Percentiles rank a stretch among this genome's conserved stretches.
phyloP scores from a whole-genome alignment of 1,284 basidiomycete genomes.

The Tranzscheliella williamsii region DNA sequence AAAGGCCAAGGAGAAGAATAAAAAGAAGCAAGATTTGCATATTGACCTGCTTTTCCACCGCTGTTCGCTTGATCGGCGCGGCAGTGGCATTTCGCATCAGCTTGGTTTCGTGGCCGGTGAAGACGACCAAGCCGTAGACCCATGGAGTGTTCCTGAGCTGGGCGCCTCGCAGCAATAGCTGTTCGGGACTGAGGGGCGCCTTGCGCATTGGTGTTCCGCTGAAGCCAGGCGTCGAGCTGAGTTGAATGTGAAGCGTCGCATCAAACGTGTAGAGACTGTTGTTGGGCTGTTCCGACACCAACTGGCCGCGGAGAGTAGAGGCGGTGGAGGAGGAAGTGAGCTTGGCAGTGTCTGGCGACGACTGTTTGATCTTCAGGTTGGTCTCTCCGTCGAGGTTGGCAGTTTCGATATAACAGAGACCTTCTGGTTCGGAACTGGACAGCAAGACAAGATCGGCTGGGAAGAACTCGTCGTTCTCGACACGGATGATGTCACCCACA shows the following conservation, averaged over 20 bases:
- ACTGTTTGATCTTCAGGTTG: conserved; percentile 98
- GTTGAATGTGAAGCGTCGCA: conserved; percentile 68
- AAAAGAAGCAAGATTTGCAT: conserved; percentile 96
- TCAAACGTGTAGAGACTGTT: conserved; percentile 97
- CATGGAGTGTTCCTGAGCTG: conserved; percentile 96
- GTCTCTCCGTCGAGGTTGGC: conserved; percentile 98
- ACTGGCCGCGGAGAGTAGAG: conserved; percentile 74
- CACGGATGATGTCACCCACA: conserved; percentile 88
- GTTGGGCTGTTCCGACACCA: conserved; percentile 94
- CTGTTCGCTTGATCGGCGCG: conserved; percentile 93
- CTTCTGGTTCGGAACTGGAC: conserved; percentile 91
- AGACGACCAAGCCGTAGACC: conserved; percentile 91
- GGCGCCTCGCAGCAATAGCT: conserved; percentile 88
- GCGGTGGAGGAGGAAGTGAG: conserved; percentile 79
- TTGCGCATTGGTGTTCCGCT: conserved; percentile 53
- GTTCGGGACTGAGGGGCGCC: conserved; percentile 89
- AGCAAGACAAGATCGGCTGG: conserved; percentile 90
- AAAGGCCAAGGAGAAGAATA: conserved; percentile 80
- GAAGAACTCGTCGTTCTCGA: conserved; percentile 91
- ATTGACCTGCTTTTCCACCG: conserved; percentile 95
- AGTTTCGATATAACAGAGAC: conserved; percentile 95
- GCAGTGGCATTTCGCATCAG: conserved; percentile 88
- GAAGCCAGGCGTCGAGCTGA: conserved; percentile 51
- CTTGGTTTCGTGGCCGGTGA: conserved; percentile 98
- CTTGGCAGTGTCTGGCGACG: conserved; percentile 76